Base-by-base conservation (phyloP, 1,139 yeast species). In the Saccharomyces hybrid region DNA sequence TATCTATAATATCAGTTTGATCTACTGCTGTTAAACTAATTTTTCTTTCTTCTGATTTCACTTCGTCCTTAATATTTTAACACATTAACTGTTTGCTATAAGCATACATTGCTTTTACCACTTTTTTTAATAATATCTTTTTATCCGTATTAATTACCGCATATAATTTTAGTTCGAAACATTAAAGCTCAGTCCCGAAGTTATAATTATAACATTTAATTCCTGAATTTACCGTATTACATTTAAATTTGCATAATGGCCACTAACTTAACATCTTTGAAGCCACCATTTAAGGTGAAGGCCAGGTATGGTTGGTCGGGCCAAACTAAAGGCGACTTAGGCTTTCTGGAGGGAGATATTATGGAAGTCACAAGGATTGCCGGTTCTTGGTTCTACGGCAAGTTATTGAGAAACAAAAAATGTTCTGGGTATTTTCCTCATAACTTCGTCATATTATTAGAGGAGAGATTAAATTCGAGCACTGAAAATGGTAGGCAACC, bases 381-480 rank as follows among this genome's bases (percentile, higher is more conserved):
- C 66, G 96, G 95, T 25, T 84, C 85, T 64, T 89, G 96, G 95
- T 90, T 95, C 87, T 87, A 82, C 64, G 99, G 99, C 1, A 77
- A 79, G 59, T 77, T 91, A 55, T 75, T 84, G 60, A 77, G 98
- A 64, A 90, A 89, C 72, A 87, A 84, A 60, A 83, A 88, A 59
- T 64, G 66, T 49, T 83, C 83, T 49, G 99, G 99, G 0, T 77
- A 83, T 53, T 91, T 93, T 64, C 98, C 98, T 0, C 79, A 84
- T 51, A 93, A 90, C 64, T 91, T 86, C 67, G 97, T 90, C n/a
- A 83, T 81, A 56, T 66, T 78, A 49, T 71, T 82, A 51, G 80
- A 74, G 53, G 73, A 69, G 27, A 59, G 62, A 27, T 51, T 59
- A 25, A 60, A 57, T 25, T 38, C 44, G 11, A 38, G 20, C 23